Conservation (phyloP, 1,284 basidiomycete species). For the Inonotus hispidus region DNA sequence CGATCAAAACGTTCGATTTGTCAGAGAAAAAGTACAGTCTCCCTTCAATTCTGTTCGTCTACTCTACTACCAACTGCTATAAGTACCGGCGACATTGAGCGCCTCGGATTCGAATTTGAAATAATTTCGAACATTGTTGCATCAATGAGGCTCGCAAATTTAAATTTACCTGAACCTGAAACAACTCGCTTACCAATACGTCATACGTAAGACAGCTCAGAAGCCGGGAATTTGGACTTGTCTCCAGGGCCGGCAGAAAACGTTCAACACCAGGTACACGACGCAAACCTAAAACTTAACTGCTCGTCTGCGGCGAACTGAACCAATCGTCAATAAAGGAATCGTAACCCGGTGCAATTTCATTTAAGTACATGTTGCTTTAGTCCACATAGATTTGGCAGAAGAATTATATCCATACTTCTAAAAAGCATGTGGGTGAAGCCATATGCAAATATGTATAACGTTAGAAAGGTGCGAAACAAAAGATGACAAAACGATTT, state of each 20-base stretch:
- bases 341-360: background rate
- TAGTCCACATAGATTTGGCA: background rate
- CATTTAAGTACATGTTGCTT: background rate
- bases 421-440: background rate
- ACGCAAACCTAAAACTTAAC: background rate
- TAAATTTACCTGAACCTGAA: too few species aligned
- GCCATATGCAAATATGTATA: slow-evolving; percentile 4
- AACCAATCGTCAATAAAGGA: background rate
- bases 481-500: slow-evolving; percentile 10
- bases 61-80: too few species aligned
- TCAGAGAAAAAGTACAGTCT: too few species aligned
- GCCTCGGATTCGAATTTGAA: too few species aligned
- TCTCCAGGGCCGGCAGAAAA: background rate
- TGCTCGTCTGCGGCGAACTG: background rate
- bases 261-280: background rate
- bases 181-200: too few species aligned
- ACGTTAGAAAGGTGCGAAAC: slow-evolving; percentile 14
- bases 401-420: background rate
- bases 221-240: background rate
- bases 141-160: too few species aligned
- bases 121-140: too few species aligned
- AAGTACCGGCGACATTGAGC: too few species aligned
- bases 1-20: background rate
- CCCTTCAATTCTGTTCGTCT: too few species aligned
- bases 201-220: background rate